These are phyloP conservation scores for Ensete glaucum DNA, from an alignment of 176 grass and related monocot species.

Conservation along the genomic window DNA sequence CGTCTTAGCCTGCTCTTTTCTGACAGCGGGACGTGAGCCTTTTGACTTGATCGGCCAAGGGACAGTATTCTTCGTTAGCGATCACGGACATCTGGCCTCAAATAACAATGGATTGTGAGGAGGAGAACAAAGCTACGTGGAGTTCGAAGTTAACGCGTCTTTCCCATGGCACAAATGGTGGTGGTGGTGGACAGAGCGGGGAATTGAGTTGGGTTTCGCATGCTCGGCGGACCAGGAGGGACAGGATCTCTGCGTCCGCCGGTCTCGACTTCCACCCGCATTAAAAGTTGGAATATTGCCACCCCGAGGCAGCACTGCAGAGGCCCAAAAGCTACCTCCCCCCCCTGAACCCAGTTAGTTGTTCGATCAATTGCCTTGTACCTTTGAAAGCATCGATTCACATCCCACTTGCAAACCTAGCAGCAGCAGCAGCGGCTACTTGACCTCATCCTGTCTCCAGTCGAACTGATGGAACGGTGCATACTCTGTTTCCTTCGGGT, in stretches of 20 bases:
- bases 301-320: background rate
- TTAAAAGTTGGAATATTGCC: conserved; percentile 1
- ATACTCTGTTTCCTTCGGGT: background rate
- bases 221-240: background rate
- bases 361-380: background rate
- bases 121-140: background rate
- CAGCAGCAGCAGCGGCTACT: background rate
- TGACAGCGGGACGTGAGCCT: background rate
- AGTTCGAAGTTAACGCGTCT: too few species aligned
- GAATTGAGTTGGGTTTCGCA: background rate
- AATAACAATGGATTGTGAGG: background rate
- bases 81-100: background rate
- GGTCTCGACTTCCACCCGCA: background rate
- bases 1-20: background rate
- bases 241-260: background rate
- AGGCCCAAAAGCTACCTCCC: background rate
- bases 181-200: background rate
- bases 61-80: background rate
- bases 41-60: background rate
- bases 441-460: background rate
- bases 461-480: background rate
- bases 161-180: too few species aligned
- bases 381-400: background rate
- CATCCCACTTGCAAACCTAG: background rate
- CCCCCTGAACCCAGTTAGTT: background rate